phyloP scores from a whole-genome alignment of 2,329 filamentous ascomycete species.

The Nothophoma quercina region DNA sequence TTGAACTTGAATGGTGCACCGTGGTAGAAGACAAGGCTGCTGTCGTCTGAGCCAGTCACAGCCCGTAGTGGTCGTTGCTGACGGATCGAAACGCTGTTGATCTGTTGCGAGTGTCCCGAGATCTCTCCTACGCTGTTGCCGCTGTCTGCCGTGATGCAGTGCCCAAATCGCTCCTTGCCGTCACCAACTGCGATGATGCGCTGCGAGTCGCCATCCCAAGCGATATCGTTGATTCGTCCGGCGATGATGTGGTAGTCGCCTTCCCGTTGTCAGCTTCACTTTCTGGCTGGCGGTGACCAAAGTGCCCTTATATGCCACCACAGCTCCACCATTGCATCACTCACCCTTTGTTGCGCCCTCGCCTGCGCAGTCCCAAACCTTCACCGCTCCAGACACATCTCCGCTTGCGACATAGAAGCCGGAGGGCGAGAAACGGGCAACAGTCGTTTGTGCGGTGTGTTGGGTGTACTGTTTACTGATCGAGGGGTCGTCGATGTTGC shows the following conservation, averaged over 20 bases:
- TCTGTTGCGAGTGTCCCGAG: slow-evolving; percentile 84
- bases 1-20: slow-evolving; percentile 97
- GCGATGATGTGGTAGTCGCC: slow-evolving; percentile 94
- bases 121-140: slow-evolving; percentile 97
- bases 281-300: neutral
- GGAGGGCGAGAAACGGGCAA: slow-evolving; percentile 91
- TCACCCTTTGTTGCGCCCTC: slow-evolving; percentile 82
- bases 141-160: slow-evolving; percentile 88
- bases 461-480: slow-evolving; percentile 88
- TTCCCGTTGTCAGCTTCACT: slow-evolving; percentile 44
- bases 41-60: slow-evolving; percentile 90
- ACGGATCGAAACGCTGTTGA: slow-evolving; percentile 90
- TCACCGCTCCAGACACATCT: slow-evolving; percentile 82
- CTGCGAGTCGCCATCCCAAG: slow-evolving; percentile 97
- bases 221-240: slow-evolving; percentile 93
- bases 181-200: slow-evolving; percentile 96
- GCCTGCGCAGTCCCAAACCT: slow-evolving; percentile 89
- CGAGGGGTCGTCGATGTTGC: slow-evolving; percentile 89
- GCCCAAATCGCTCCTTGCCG: slow-evolving; percentile 90
- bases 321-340: slow-evolving; percentile 8
- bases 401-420: slow-evolving; percentile 95
- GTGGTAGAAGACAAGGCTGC: slow-evolving; percentile 88
- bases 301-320: neutral
- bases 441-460: slow-evolving; percentile 87
- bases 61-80: slow-evolving; percentile 90